Base-by-base conservation (phyloP, 2,329 filamentous ascomycete genomes). In the Fusarium chlamydosporum region DNA sequence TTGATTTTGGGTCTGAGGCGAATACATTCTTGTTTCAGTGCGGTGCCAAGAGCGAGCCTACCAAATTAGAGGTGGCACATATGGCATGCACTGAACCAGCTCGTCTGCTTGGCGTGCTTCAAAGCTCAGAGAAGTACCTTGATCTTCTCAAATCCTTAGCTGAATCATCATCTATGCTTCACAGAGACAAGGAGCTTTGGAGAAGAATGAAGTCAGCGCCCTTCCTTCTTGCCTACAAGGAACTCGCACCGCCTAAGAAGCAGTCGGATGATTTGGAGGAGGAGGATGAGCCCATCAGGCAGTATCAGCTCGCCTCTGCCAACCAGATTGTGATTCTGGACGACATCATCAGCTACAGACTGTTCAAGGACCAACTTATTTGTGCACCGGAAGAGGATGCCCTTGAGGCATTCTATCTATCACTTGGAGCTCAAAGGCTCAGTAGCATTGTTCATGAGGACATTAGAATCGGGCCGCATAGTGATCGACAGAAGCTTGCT, bases 41-140 rank as follows among this genome's bases (percentile, higher is more conserved):
- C 68, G 96, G 96, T 11, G 95, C 94, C 4, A 97, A 97, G 79
- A 90, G 88, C 67, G 95, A 99, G 78, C 96, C 96, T 6, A 96
- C 91, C 4, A 96, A 92, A 72, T 78, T 88, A 4, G 96, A 99
- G 78, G 88, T 99, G 70, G 95, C 94, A 6, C 85, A 88, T 38
- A 89, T 96, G 79, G 86, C 96, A n/a, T 92, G 93, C 54, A 88
- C 85, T 57, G 94, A 97, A 76, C 95, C 96, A 4, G 91, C 91
- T 6, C 88, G 92, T 45, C 85, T 99, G 54, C 88, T 97, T 27
- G 89, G 92, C 33, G 89, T 91, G 3, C 87, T 99, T 56, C 91
- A 94, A 72, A 91, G 87, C 56, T 86, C 91, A 6, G 93, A 97
- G 43, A 97, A 94, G 74, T 99, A 99, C 75, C 82, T 97, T 15